A percentile compares a stretch with the other conserved stretches of the same genome.
These are phyloP conservation scores for Salix suchowensis DNA, from an alignment of 345 rosid genomes.

Conservation along the genomic window DNA sequence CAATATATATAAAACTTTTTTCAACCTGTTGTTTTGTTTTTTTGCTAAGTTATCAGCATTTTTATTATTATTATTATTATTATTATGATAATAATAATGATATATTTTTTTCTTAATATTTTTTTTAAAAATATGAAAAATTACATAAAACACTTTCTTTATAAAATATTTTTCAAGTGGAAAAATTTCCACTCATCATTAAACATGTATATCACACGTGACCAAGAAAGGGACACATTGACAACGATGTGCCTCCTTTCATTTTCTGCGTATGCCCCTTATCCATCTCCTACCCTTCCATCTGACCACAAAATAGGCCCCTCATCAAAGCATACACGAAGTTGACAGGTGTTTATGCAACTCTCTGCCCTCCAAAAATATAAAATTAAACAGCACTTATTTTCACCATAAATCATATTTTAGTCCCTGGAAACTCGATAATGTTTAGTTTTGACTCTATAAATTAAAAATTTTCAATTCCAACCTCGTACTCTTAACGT, in stretches of 20 bases:
- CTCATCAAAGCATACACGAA: slow-evolving; percentile 11
- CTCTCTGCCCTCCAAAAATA: background rate
- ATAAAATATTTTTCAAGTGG: too few relatives aligned
- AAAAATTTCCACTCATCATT: background rate
- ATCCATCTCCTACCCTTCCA: slow-evolving; percentile 14
- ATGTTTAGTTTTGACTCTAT: background rate
- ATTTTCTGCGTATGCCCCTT: slow-evolving; percentile 19
- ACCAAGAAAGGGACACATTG: slow-evolving; percentile 2
- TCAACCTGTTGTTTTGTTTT: too few relatives aligned
- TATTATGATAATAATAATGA: too few relatives aligned
- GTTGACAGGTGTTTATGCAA: slow-evolving; percentile 19
- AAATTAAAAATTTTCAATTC: background rate
- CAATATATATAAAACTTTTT: too few relatives aligned
- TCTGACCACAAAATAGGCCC: slow-evolving; percentile 15
- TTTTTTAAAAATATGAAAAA: too few relatives aligned
- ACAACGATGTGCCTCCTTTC: slow-evolving; percentile 20
- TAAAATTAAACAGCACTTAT: background rate
- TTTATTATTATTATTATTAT: too few relatives aligned
- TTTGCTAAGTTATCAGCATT: too few relatives aligned
- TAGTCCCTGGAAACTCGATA: background rate
- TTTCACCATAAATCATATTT: background rate
- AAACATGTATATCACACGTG: slow-evolving; percentile 14
- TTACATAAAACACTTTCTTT: too few relatives aligned
- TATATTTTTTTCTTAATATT: too few relatives aligned
- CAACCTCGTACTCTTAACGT: background rate